Evolutionary conservation across 805 yeast genomes (phyloP).

Genomic region (Peterozyma toletana): DNA sequence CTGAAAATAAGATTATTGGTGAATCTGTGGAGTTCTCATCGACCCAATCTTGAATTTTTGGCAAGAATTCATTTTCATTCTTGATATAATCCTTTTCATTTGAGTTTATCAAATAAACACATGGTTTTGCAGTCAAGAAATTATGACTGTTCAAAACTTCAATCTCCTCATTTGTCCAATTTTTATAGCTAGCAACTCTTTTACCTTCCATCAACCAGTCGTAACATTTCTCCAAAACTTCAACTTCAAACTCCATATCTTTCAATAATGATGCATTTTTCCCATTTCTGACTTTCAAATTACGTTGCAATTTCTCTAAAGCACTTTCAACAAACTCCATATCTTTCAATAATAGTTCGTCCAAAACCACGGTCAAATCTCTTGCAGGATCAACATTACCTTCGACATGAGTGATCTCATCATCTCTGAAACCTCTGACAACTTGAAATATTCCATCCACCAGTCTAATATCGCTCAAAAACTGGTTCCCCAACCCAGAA

Average conservation of each 20-base stretch:
- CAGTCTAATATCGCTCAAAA: constrained; percentile 92
- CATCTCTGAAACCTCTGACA: constrained; percentile 95
- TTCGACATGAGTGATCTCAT: constrained; percentile 95
- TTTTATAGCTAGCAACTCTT: constrained; percentile 73
- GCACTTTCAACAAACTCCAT: constrained; percentile 77
- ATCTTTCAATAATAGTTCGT: constrained; percentile 92
- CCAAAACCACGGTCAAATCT: constrained; percentile 85
- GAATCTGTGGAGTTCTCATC: constrained; percentile 79
- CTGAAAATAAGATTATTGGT: constrained; percentile 23
- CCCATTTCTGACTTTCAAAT: constrained; percentile 71
- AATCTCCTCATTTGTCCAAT: constrained; percentile 88
- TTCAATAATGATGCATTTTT: constrained; percentile 44
- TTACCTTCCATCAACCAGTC: constrained; percentile 74
- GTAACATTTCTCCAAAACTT: constrained; percentile 70
- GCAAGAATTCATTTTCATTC: constrained; percentile 81
- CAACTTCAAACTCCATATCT: constrained; percentile 79
- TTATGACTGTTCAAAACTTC: constrained; percentile 82
- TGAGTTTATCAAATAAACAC: constrained; percentile 85
- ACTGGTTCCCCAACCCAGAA: constrained; percentile 97
- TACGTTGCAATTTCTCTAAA: constrained; percentile 49
- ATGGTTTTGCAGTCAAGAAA: constrained; percentile 90
- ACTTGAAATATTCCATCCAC: constrained; percentile 98
- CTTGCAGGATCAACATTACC: constrained; percentile 94
- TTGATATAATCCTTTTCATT: constrained; percentile 83
- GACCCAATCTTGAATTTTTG: constrained; percentile 85